Evolutionary conservation across 2,329 filamentous ascomycete genomes (phyloP), one percentile per base, ranked within the genome.

Genomic region (Pezicula carpinea): DNA sequence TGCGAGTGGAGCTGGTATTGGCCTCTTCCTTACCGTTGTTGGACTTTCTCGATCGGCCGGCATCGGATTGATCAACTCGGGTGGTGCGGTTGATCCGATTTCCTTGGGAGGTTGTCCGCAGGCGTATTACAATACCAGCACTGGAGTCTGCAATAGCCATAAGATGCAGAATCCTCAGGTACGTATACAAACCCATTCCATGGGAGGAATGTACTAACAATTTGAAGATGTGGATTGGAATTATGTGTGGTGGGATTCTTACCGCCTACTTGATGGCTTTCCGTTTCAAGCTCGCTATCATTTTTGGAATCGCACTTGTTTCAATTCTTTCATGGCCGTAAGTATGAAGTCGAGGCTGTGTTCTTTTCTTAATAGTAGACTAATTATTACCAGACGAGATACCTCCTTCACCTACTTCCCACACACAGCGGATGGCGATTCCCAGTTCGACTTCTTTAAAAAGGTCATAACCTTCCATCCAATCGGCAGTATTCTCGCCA

Each of bases 11-110:
- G 79, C 81, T 3, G 79, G 79, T 3, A 82, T 82, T 35, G 79
- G 79, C 2, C 67, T 82, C 36, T 80, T 81, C 53, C 68, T 83
- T 18, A 80, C 79, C 0, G 73, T 81, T 51, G 79, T 80, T 48
- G 79, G 79, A 2, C 70, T 83, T 49, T 87, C 85, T 0, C 91
- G 91, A 63, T 82, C 80, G 19, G 82, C 87, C 38, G 89, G 89
- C 49, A 89, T 95, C 57, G 89, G 89, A n/a, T 76, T 86, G 23
- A 81, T 93, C 52, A 89, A 85, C 0, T 87, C 87, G 11, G 84
- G 80, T 3, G 31, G 26, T 19, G 7, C 26, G n/a, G 71, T 77
- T 1, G 89, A 86, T 0, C 89, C 89, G 0, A 71, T 92, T 33
- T 77, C 87, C 23, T 74, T 95, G 36, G 89, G 80, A 1, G 89